These are phyloP conservation scores for Ophiostoma piceae DNA, from an alignment of 2,329 filamentous ascomycete species.

Conservation along the genomic window DNA sequence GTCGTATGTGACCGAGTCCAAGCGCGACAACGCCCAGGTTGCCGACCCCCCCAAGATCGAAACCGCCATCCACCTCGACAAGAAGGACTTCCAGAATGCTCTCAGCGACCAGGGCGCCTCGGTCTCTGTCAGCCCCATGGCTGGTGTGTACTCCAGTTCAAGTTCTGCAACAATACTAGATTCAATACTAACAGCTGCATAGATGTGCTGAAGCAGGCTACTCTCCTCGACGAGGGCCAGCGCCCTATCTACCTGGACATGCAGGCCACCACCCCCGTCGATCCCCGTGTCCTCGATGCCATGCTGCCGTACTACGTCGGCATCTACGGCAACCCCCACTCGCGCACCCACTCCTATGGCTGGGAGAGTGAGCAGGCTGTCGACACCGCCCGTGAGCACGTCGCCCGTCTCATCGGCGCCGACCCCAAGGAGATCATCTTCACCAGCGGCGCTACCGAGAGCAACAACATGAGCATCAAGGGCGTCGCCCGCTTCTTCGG, in stretches of 20 bases:
- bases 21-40: constrained; percentile 73
- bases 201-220: constrained; percentile 85
- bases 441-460: constrained; percentile 95
- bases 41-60: constrained; percentile 71
- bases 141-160: constrained; percentile 43
- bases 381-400: constrained; percentile 75
- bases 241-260: constrained; percentile 97
- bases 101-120: constrained; percentile 37
- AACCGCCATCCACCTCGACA: constrained; percentile 78
- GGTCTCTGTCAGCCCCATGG: constrained; percentile 70
- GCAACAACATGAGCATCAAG: constrained; percentile 99
- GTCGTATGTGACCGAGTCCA: constrained; percentile 79
- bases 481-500: constrained; percentile 95
- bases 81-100: constrained; percentile 68
- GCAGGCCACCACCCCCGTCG: constrained; percentile 93
- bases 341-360: constrained; percentile 92
- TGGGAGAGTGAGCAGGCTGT: constrained; percentile 97
- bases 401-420: constrained; percentile 83
- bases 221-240: constrained; percentile 85
- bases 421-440: constrained; percentile 98
- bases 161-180: not conserved
- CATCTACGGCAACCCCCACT: constrained; percentile 94
- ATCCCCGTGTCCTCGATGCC: constrained; percentile 88
- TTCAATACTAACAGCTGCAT: not conserved
- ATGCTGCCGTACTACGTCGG: constrained; percentile 95